Percentiles rank a stretch among this genome's conserved stretches.
Evolutionary conservation across 495 filamentous ascomycete genomes (phyloP).

Genomic region (Xylaria telfairii): DNA sequence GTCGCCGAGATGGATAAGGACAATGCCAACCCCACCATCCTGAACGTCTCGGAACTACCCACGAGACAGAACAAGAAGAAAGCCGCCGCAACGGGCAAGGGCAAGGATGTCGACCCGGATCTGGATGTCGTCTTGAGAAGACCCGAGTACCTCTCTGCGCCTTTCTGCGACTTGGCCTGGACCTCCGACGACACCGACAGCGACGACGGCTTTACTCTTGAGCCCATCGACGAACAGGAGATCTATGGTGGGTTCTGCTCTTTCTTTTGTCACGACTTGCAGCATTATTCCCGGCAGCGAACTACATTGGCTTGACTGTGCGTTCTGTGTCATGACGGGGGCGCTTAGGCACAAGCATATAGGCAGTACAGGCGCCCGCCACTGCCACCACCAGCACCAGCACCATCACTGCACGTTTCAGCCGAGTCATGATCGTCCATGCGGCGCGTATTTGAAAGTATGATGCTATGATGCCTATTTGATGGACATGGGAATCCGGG

Average conservation of each 20-base stretch:
- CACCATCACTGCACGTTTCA: conserved; percentile 2
- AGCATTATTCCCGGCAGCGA: no score
- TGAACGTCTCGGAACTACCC: conserved; percentile 90
- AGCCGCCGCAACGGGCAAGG: conserved; percentile 27
- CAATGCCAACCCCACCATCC: conserved; percentile 93
- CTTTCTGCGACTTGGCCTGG: conserved; percentile 32
- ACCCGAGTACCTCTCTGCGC: conserved; percentile 38
- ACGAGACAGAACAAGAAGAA: conserved; percentile 65
- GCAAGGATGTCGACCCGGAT: conserved; percentile 39
- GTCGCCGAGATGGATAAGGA: conserved; percentile 35
- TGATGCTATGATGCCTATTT: background rate
- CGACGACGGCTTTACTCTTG: conserved; percentile 65
- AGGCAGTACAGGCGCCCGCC: background rate
- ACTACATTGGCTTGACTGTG: background rate
- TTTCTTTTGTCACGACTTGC: background rate
- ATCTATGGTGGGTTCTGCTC: conserved; percentile 76
- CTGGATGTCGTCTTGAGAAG: conserved; percentile 44
- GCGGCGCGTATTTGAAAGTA: background rate
- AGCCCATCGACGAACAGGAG: conserved; percentile 94
- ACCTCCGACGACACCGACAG: conserved; percentile 43
- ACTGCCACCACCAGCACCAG: background rate
- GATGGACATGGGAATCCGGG: background rate
- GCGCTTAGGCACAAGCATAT: background rate
- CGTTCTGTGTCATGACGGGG: conserved; percentile 6
- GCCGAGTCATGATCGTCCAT: background rate